Evolutionary conservation across 495 filamentous ascomycete species (phyloP).

Genomic region (Margaritispora aquatica): DNA sequence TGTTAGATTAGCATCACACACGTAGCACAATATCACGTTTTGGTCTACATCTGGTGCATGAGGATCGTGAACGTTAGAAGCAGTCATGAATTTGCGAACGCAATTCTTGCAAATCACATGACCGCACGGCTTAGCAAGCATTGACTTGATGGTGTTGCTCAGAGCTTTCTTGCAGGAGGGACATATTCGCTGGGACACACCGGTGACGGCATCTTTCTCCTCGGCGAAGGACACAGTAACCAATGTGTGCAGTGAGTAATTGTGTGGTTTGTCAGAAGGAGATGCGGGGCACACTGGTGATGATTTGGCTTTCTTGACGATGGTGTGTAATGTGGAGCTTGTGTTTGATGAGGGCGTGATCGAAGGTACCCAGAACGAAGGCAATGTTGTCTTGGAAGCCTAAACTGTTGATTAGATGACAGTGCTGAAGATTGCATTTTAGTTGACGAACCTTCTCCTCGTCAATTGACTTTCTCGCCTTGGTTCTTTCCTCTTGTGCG

Average conservation of each 20-base stretch:
- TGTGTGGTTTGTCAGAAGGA: conserved; percentile 59
- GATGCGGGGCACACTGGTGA: conserved; percentile 78
- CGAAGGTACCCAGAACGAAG: conserved; percentile 92
- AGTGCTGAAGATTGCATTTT: conserved; percentile 10
- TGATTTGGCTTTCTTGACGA: conserved; percentile 60
- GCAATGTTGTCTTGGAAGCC: conserved; percentile 64
- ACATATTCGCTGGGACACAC: conserved; percentile 57
- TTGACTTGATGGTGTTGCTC: conserved; percentile 75
- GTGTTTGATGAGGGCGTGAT: conserved; percentile 61
- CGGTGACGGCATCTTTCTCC: conserved; percentile 53
- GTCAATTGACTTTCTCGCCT: conserved; percentile 60
- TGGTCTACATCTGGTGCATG: conserved; percentile 51
- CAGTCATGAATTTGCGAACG: conserved; percentile 79
- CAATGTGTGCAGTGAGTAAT: conserved; percentile 76
- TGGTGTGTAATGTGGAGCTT: conserved; percentile 41
- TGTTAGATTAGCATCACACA: conserved; percentile 76
- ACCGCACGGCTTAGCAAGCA: conserved; percentile 86
- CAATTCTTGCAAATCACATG: conserved; percentile 91
- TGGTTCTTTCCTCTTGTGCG: conserved; percentile 60
- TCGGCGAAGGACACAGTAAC: conserved; percentile 76
- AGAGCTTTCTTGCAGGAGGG: conserved; percentile 84
- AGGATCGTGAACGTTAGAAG: conserved; percentile 50
- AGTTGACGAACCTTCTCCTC: conserved; percentile 59
- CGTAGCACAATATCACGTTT: conserved; percentile 67
- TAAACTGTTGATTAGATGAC: conserved; percentile 18